A percentile compares a stretch with the other conserved stretches of the same genome.
Conservation (phyloP, 208 protist genomes). For the Phytomonas sp. region DNA sequence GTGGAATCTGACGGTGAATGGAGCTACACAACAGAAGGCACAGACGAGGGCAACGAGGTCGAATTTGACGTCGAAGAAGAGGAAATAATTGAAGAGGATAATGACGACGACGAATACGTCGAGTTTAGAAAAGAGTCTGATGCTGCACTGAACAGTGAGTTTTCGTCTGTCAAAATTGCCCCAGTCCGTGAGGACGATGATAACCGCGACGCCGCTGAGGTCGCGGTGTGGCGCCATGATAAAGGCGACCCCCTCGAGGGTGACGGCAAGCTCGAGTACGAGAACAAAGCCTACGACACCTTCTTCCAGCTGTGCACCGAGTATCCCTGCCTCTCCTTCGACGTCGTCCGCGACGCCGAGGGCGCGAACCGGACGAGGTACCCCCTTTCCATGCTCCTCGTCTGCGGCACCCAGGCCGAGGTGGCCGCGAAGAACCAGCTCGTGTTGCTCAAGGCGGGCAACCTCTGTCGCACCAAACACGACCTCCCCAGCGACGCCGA, state of each 20-base stretch:
- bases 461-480: slow-evolving; percentile 92
- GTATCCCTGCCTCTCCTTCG: slow-evolving; percentile 86
- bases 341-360: slow-evolving; percentile 60
- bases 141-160: background rate
- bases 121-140: slow-evolving; percentile 65
- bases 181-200: slow-evolving; percentile 14
- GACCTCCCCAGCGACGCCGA: slow-evolving; percentile 87
- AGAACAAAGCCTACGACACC: slow-evolving; percentile 85
- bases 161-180: slow-evolving; percentile 42
- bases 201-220: slow-evolving; percentile 32
- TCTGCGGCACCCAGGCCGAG: slow-evolving; percentile 95
- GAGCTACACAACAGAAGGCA: slow-evolving; percentile 28
- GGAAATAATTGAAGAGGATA: slow-evolving; percentile 24
- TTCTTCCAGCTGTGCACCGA: slow-evolving; percentile 87
- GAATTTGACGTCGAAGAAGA: slow-evolving; percentile 22
- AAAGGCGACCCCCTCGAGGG: slow-evolving; percentile 16
- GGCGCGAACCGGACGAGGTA: slow-evolving; percentile 66
- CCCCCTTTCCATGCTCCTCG: slow-evolving; percentile 88
- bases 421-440: slow-evolving; percentile 89
- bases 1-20: background rate
- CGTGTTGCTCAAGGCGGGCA: slow-evolving; percentile 85
- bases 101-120: slow-evolving; percentile 71
- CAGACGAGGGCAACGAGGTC: slow-evolving; percentile 24
- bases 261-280: slow-evolving; percentile 52
- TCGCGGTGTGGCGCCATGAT: slow-evolving; percentile 19